phyloP scores from a whole-genome alignment of 2,329 filamentous ascomycete genomes.

The Annulohypoxylon truncatum region DNA sequence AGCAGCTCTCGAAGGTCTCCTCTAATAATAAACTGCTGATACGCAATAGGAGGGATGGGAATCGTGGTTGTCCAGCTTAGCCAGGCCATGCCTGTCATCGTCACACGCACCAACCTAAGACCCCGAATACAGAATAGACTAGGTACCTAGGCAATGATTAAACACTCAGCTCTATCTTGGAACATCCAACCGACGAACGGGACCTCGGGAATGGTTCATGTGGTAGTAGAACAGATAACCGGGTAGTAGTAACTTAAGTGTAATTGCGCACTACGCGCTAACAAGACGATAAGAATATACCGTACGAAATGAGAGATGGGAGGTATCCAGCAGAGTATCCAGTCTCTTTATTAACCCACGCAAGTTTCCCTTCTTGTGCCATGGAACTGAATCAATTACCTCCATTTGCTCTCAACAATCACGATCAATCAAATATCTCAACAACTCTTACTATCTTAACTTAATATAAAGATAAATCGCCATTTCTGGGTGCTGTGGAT shows the following conservation, averaged over 20 bases:
- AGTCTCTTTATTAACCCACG: constrained; percentile 16
- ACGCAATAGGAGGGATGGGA: constrained; percentile 31
- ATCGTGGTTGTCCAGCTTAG: constrained; percentile 12
- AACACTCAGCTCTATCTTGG: constrained; percentile 23
- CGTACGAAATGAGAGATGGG: background rate
- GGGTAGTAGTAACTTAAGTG: constrained; percentile 23
- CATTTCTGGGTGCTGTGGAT: background rate
- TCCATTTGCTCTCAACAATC: constrained; percentile 10
- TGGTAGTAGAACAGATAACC: constrained; percentile 18
- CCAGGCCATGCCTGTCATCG: constrained; percentile 23
- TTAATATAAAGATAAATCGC: constrained; percentile 5
- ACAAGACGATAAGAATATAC: constrained; percentile 18
- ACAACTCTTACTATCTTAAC: background rate
- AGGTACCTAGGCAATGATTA: constrained; percentile 6
- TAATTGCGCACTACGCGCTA: constrained; percentile 33
- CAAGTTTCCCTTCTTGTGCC: constrained; percentile 11
- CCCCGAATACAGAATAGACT: constrained; percentile 8
- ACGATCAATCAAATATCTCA: background rate
- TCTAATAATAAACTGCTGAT: constrained; percentile 35
- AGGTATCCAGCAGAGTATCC: background rate
- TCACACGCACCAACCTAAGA: constrained; percentile 33
- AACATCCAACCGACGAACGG: constrained; percentile 18
- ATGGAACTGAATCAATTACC: background rate
- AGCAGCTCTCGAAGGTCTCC: background rate
- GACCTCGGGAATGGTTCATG: constrained; percentile 15